Evolutionary conservation across 75 land plant species (phyloP).

Genomic region (Isoetes taiwanensis): DNA sequence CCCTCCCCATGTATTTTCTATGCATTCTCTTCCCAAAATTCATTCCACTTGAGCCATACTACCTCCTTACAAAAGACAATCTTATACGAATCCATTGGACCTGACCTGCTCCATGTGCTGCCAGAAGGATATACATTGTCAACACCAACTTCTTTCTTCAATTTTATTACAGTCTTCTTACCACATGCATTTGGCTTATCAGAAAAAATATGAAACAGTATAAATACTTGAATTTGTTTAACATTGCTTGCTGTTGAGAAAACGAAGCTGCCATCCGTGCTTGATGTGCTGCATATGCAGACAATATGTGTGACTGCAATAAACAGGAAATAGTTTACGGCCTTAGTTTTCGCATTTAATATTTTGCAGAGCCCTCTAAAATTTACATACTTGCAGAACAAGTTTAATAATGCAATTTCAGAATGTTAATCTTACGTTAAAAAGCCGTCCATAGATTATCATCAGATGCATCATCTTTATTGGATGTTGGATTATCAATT

Average conservation of each 20-base stretch:
- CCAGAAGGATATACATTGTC: too few relatives aligned
- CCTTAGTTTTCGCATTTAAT: not conserved
- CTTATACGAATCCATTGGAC: too few relatives aligned
- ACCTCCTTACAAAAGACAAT: too few relatives aligned
- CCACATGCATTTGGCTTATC: too few relatives aligned
- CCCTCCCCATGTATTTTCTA: too few relatives aligned
- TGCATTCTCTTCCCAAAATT: too few relatives aligned
- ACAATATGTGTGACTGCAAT: constrained; percentile 48
- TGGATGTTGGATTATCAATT: constrained; percentile 28
- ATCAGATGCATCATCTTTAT: constrained; percentile 27
- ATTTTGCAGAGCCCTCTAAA: not conserved
- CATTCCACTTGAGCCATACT: too few relatives aligned
- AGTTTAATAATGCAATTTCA: not conserved
- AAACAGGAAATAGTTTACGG: constrained; percentile 1
- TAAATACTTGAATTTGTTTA: too few relatives aligned
- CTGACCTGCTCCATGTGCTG: too few relatives aligned
- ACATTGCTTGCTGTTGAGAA: constrained; percentile 70
- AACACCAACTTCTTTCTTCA: too few relatives aligned
- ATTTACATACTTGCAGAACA: not conserved
- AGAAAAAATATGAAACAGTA: too few relatives aligned
- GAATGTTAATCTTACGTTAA: constrained; percentile 40
- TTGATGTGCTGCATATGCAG: constrained; percentile 79
- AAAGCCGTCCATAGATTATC: constrained; percentile 78
- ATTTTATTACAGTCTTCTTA: too few relatives aligned
- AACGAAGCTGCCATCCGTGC: constrained; percentile 72